phyloP scores from a whole-genome alignment of 352 stramenopile species.

The Pythium guiyangense region DNA sequence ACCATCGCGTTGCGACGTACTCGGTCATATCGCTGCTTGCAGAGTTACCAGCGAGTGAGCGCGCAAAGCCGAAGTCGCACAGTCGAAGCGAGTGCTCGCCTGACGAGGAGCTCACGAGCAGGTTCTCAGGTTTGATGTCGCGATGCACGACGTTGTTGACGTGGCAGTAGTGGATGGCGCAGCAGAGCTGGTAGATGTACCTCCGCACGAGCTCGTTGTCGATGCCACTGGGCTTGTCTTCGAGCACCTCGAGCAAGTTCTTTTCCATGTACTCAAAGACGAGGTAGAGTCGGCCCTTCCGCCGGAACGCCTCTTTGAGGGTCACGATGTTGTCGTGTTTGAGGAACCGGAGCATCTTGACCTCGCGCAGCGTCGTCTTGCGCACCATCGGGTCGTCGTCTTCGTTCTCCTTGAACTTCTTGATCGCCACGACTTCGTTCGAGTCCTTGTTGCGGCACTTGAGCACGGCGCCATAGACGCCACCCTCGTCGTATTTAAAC shows the following conservation, averaged over 20 bases:
- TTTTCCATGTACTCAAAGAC: constrained; percentile 99
- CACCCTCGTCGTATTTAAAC: no score
- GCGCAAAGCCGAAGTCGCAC: constrained; percentile 98
- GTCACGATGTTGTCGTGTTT: constrained; percentile 98
- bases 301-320: constrained; percentile 98
- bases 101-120: constrained; percentile 94
- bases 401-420: constrained; percentile 97
- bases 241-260: constrained; percentile 93
- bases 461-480: constrained; percentile 92
- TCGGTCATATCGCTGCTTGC: constrained; percentile 94
- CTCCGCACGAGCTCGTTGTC: constrained; percentile 93
- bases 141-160: constrained; percentile 95
- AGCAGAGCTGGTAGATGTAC: constrained; percentile 98
- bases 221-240: constrained; percentile 87
- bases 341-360: constrained; percentile 98
- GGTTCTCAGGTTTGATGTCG: constrained; percentile 99
- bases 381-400: constrained; percentile 89
- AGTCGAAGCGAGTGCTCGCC: constrained; percentile 96
- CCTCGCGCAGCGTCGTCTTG: constrained; percentile 94
- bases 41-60: constrained; percentile 63
- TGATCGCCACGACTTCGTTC: constrained; percentile 98
- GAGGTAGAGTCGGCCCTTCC: constrained; percentile 94
- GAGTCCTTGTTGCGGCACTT: constrained; percentile 94
- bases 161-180: constrained; percentile 97
- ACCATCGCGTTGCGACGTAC: constrained; percentile 99